These are phyloP conservation scores for Cystofilobasidium ferigula DNA, from an alignment of 768 basidiomycete species.

Conservation along the genomic window DNA sequence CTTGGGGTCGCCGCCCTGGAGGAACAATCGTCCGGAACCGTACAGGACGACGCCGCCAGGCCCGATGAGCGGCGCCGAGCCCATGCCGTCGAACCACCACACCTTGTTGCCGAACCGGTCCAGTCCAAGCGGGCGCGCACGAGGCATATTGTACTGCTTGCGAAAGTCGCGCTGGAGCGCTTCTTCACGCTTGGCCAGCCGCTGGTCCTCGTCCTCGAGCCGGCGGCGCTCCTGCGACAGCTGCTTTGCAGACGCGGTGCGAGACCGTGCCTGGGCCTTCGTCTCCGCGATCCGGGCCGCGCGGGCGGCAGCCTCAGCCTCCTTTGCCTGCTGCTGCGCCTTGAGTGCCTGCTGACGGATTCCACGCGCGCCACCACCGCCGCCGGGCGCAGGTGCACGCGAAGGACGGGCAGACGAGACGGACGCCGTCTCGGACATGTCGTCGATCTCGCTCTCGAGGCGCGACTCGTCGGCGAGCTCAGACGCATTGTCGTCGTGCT, in stretches of 20 bases:
- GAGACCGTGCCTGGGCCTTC: conserved; percentile 64
- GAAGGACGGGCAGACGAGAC: conserved; percentile 47
- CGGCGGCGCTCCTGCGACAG: conserved; percentile 71
- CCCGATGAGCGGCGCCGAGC: conserved; percentile 65
- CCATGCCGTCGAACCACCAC: conserved; percentile 99
- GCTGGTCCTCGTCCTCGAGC: conserved; percentile 77
- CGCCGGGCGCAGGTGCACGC: conserved; percentile 30
- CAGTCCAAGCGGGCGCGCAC: conserved; percentile 76
- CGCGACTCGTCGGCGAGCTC: conserved; percentile 1
- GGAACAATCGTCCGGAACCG: conserved; percentile 77
- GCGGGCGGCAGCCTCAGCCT: conserved; percentile 43
- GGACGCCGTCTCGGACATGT: conserved; percentile 49
- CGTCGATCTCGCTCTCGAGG: conserved; percentile 21
- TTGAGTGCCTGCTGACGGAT: conserved; percentile 30
- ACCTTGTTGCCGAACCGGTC: conserved; percentile 90
- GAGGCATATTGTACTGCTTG: conserved; percentile 68
- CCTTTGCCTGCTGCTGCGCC: conserved; percentile 31
- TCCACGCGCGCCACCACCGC: background rate
- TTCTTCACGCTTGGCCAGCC: conserved; percentile 59
- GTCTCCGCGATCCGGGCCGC: conserved; percentile 62
- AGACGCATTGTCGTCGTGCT: background rate
- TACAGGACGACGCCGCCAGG: conserved; percentile 69
- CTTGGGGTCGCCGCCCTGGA: conserved; percentile 80
- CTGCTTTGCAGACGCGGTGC: conserved; percentile 68
- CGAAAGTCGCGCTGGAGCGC: conserved; percentile 88